These are phyloP conservation scores for Tricholoma sp. DNA, from an alignment of 768 basidiomycete genomes.

Conservation along the genomic window DNA sequence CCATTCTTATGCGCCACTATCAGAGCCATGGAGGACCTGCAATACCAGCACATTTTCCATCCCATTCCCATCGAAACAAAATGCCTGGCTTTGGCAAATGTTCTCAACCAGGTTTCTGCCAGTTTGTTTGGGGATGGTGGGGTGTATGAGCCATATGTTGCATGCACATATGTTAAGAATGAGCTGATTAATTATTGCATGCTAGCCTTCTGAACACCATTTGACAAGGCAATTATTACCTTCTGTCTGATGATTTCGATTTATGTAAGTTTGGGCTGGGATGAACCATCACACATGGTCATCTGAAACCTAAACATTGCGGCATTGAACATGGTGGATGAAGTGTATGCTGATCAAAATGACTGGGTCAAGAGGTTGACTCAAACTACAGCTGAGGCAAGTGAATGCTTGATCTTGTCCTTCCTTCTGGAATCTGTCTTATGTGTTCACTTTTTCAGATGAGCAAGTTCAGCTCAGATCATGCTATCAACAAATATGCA, in stretches of 20 bases:
- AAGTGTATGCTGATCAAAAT: slow-evolving; percentile 75
- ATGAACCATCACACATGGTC: background rate
- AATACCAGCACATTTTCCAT: slow-evolving; percentile 83
- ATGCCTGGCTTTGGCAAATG: slow-evolving; percentile 76
- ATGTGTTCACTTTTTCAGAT: slow-evolving; percentile 59
- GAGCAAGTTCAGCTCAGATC: slow-evolving; percentile 96
- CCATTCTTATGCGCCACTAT: background rate
- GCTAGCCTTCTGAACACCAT: slow-evolving; percentile 69
- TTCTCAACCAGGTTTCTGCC: slow-evolving; percentile 67
- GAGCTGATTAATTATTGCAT: slow-evolving; percentile 15
- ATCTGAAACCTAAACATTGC: slow-evolving; percentile 53
- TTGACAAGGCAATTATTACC: slow-evolving; percentile 70
- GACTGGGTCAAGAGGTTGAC: slow-evolving; percentile 95
- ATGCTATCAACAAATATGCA: slow-evolving; percentile 89
- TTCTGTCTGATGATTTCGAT: slow-evolving; percentile 91
- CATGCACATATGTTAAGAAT: slow-evolving; percentile 7
- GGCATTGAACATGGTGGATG: slow-evolving; percentile 83
- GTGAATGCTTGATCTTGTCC: background rate
- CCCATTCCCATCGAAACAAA: slow-evolving; percentile 77
- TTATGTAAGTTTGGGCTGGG: slow-evolving; percentile 54
- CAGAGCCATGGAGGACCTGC: slow-evolving; percentile 76
- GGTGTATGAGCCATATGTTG: slow-evolving; percentile 83
- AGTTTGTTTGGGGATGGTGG: slow-evolving; percentile 77
- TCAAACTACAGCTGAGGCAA: slow-evolving; percentile 70
- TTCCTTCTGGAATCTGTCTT: no score